Conservation (phyloP, 306 rosid species). For the Erythrophleum fordii region DNA sequence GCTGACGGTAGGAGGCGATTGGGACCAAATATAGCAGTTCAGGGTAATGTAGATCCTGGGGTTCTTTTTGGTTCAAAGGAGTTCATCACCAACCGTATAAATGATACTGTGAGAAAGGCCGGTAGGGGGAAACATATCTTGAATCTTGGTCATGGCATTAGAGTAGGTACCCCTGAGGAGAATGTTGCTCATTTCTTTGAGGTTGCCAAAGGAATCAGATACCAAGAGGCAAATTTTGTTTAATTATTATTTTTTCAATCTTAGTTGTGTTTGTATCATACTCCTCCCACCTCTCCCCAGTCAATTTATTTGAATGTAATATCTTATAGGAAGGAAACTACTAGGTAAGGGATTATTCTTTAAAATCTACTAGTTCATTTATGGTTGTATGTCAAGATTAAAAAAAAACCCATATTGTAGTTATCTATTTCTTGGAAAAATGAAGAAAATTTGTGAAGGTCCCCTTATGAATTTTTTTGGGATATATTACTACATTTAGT, state of each 20-base stretch:
- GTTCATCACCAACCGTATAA: conserved; percentile 76
- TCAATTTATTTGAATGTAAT: background rate
- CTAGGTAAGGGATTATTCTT: background rate
- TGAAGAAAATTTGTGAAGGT: background rate
- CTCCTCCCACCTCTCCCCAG: background rate
- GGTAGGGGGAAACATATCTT: conserved; percentile 78
- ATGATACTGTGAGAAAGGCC: conserved; percentile 86
- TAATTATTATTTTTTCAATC: conserved; percentile 6
- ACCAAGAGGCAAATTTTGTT: conserved; percentile 42
- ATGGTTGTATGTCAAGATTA: background rate
- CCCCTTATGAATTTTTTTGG: background rate
- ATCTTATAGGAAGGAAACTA: conserved; percentile 16
- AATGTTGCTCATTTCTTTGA: conserved; percentile 95
- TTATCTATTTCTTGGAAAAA: background rate
- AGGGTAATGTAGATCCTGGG: conserved; percentile 97
- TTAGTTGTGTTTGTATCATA: background rate
- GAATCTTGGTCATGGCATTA: conserved; percentile 69
- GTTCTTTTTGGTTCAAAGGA: conserved; percentile 95
- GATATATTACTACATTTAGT: background rate
- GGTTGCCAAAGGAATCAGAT: conserved; percentile 87
- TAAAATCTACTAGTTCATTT: background rate
- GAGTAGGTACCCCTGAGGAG: conserved; percentile 56
- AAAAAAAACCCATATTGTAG: background rate
- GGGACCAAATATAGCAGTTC: conserved; percentile 84
- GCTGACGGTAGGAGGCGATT: conserved; percentile 89